A percentile compares a stretch with the other conserved stretches of the same genome.
Evolutionary conservation across 176 grass and related monocot species (phyloP).

Genomic region (Saccharum spontaneum): DNA sequence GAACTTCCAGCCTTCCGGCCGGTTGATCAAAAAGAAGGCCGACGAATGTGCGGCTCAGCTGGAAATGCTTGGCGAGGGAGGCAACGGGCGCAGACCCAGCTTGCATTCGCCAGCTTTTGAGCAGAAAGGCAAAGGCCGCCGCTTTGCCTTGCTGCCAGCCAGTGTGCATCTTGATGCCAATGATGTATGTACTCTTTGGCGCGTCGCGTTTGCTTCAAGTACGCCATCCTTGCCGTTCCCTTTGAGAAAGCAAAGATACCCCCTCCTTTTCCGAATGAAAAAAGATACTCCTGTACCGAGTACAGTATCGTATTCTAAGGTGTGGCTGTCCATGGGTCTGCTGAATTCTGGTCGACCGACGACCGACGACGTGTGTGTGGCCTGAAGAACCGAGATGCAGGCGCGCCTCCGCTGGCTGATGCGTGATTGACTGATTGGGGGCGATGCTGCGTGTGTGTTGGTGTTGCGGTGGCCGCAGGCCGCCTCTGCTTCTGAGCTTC

Average conservation of each 20-base stretch:
- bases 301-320: neutral
- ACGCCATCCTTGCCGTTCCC: conserved; percentile 16
- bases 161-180: neutral
- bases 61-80: conserved; percentile 30
- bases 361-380: neutral
- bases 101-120: conserved; percentile 39
- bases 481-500: neutral
- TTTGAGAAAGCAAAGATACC: conserved; percentile 4
- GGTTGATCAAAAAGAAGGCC: neutral
- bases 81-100: conserved; percentile 35
- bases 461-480: neutral
- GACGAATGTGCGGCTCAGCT: conserved; percentile 29
- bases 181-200: neutral
- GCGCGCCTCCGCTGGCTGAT: neutral
- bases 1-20: conserved; percentile 18
- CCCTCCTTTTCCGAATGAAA: neutral
- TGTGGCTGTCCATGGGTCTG: neutral
- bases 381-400: neutral
- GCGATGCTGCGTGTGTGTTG: neutral
- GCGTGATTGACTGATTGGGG: neutral
- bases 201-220: conserved; percentile 18
- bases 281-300: neutral
- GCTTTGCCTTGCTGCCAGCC: conserved; percentile 39
- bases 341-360: conserved; percentile 9
- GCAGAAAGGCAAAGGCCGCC: conserved; percentile 44